Percentiles rank a stretch among this genome's conserved stretches.
Evolutionary conservation across 176 grass and related monocot genomes (phyloP).

Genomic region (Avena atlantica): DNA sequence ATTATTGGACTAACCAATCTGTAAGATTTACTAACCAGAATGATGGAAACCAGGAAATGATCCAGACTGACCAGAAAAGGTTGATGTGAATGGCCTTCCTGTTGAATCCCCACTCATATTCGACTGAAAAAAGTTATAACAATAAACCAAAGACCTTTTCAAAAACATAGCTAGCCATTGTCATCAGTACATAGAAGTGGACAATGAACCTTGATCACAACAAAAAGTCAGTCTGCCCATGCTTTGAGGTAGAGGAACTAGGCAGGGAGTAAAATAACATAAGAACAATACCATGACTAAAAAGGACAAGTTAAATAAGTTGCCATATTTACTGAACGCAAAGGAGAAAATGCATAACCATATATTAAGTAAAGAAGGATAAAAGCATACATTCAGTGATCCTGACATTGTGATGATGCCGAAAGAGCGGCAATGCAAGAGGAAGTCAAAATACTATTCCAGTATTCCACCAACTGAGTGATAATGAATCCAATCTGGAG

Average conservation of each 20-base stretch:
- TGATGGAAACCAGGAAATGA: constrained; percentile 80
- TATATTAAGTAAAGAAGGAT: constrained; percentile 43
- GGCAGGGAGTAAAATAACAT: constrained; percentile 32
- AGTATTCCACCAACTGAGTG: constrained; percentile 36
- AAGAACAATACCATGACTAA: constrained; percentile 26
- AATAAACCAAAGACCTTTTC: constrained; percentile 23
- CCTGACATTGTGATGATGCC: constrained; percentile 64
- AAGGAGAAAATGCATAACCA: constrained; percentile 24
- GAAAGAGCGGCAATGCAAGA: constrained; percentile 30
- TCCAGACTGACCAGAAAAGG: constrained; percentile 82
- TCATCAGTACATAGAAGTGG: constrained; percentile 33
- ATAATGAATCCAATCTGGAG: constrained; percentile 47
- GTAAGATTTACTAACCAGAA: constrained; percentile 65
- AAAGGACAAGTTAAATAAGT: constrained; percentile 5
- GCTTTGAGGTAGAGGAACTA: constrained; percentile 11
- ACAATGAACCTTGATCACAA: background rate
- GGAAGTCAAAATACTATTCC: constrained; percentile 34
- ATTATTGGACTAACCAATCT: constrained; percentile 36
- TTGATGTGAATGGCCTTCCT: constrained; percentile 72
- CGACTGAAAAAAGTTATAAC: constrained; percentile 65
- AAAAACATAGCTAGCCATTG: constrained; percentile 16
- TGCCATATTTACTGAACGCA: constrained; percentile 35
- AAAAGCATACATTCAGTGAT: constrained; percentile 65
- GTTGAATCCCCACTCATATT: constrained; percentile 82
- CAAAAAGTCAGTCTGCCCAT: background rate